Conservation (phyloP, 1,284 basidiomycete species). For the Ganoderma multipileum region DNA sequence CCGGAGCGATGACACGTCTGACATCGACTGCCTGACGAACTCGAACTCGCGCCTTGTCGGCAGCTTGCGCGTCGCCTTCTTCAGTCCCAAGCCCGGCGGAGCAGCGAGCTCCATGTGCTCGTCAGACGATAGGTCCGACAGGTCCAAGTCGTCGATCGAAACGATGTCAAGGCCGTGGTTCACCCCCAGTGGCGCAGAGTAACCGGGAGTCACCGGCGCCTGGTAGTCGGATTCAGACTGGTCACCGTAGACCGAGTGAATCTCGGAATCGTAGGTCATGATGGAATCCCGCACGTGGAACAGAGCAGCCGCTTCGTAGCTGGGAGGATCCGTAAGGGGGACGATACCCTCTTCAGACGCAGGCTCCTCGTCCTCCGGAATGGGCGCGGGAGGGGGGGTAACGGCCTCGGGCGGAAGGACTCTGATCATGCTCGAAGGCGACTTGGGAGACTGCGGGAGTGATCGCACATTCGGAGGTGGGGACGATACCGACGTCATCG, state of each 20-base stretch:
- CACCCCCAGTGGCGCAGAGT: conserved; percentile 9
- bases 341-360: conserved; percentile 6
- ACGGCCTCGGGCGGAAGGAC: conserved; percentile 10
- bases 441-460: conserved; percentile 28
- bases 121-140: conserved; percentile 75
- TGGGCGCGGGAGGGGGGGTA: conserved; percentile 18
- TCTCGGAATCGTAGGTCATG: conserved; percentile 13
- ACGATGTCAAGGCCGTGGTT: conserved; percentile 60
- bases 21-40: conserved; percentile 69
- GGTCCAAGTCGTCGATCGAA: conserved; percentile 76
- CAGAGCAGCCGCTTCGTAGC: conserved; percentile 18
- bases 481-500: conserved; percentile 20
- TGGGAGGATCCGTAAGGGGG: conserved; percentile 34
- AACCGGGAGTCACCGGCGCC: neutral
- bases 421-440: conserved; percentile 26
- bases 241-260: conserved; percentile 3
- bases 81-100: conserved; percentile 56
- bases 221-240: neutral
- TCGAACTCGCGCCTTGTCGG: conserved; percentile 80
- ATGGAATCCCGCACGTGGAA: conserved; percentile 20
- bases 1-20: conserved; percentile 76
- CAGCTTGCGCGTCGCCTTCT: conserved; percentile 60
- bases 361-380: conserved; percentile 21
- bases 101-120: conserved; percentile 37
- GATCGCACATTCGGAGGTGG: conserved; percentile 20